Evolutionary conservation across 768 basidiomycete species (phyloP).

Genomic region (Auricularia auricula-judae): DNA sequence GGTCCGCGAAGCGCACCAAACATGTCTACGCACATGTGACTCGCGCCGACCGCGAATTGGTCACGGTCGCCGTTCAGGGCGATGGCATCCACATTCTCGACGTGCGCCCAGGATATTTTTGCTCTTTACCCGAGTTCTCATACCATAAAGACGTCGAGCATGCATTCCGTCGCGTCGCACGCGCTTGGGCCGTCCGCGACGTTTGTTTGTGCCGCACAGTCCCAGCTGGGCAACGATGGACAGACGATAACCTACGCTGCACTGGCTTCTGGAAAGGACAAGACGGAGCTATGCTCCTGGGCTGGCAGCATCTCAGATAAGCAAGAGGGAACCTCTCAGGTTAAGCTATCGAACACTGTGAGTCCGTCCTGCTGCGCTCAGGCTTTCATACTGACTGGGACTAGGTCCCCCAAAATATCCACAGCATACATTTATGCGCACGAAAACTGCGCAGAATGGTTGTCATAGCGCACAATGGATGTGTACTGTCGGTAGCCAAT

Average conservation of each 20-base stretch:
- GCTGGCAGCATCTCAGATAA: neutral
- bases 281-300: neutral
- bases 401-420: neutral
- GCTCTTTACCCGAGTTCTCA: neutral
- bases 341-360: neutral
- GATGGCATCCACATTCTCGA: conserved; percentile 71
- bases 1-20: neutral
- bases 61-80: conserved; percentile 56
- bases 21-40: neutral
- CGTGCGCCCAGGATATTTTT: conserved; percentile 28
- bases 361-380: neutral
- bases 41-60: conserved; percentile 10
- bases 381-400: neutral
- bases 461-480: neutral
- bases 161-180: neutral
- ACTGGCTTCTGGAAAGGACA: neutral
- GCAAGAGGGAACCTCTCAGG: neutral
- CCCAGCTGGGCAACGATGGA: neutral
- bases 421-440: neutral
- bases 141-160: neutral
- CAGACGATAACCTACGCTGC: neutral
- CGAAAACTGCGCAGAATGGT: neutral
- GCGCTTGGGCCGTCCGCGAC: neutral
- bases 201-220: neutral
- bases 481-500: neutral